A percentile compares a stretch with the other conserved stretches of the same genome.
phyloP scores from a whole-genome alignment of 2,329 filamentous ascomycete species.

The Macrophomina phaseolina region DNA sequence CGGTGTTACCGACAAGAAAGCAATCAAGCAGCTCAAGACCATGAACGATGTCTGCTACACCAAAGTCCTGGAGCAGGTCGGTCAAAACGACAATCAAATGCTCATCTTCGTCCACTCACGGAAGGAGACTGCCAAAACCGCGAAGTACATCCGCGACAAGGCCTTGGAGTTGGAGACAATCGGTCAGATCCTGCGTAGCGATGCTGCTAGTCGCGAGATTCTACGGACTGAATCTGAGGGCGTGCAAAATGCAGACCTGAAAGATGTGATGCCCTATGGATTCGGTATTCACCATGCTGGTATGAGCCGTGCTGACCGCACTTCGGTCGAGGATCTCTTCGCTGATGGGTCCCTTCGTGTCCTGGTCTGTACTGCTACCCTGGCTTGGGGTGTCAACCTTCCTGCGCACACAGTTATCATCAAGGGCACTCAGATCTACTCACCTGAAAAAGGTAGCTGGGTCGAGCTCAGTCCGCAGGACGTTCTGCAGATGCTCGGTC shows the following conservation, averaged over 20 bases:
- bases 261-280: conserved; percentile 92
- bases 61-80: conserved; percentile 96
- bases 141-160: conserved; percentile 94
- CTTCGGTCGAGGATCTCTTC: conserved; percentile 93
- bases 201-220: conserved; percentile 89
- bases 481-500: conserved; percentile 97
- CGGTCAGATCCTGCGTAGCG: conserved; percentile 89
- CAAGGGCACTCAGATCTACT: conserved; percentile 98
- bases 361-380: conserved; percentile 94
- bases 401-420: conserved; percentile 98
- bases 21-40: conserved; percentile 97
- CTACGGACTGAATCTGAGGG: conserved; percentile 82
- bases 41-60: conserved; percentile 99
- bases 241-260: conserved; percentile 84
- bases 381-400: conserved; percentile 98
- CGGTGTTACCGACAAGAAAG: conserved; percentile 95
- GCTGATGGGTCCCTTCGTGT: conserved; percentile 90
- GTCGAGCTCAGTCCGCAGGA: conserved; percentile 97
- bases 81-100: conserved; percentile 94
- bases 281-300: conserved; percentile 98
- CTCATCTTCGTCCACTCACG: conserved; percentile 98
- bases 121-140: conserved; percentile 98
- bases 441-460: conserved; percentile 98
- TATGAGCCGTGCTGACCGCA: conserved; percentile 94
- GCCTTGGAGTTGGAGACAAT: conserved; percentile 97